Evolutionary conservation across 1,284 basidiomycete genomes (phyloP).

Genomic region (Sphagnurus paluster): DNA sequence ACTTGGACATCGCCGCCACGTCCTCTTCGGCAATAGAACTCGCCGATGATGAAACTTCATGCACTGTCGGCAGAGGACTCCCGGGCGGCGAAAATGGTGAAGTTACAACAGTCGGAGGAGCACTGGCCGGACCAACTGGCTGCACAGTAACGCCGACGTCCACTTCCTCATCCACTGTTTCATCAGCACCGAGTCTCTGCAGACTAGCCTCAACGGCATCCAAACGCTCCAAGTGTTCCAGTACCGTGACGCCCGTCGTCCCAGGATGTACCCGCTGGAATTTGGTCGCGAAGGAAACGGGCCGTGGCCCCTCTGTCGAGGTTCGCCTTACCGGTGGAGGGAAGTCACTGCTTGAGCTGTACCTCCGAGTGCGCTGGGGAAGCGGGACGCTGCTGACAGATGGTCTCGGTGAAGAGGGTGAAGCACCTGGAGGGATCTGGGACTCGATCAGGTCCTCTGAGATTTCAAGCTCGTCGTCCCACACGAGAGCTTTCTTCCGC

Average conservation of each 20-base stretch:
- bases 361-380: conserved; percentile 58
- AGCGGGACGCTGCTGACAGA: conserved; percentile 65
- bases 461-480: conserved; percentile 84
- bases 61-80: conserved; percentile 56
- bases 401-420: conserved; percentile 50
- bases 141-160: conserved; percentile 60
- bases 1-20: conserved; percentile 71
- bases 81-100: conserved; percentile 50
- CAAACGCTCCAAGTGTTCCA: conserved; percentile 79
- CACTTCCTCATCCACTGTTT: conserved; percentile 39
- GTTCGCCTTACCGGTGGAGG: conserved; percentile 68
- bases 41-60: conserved; percentile 48
- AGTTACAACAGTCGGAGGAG: conserved; percentile 30
- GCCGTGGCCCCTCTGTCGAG: conserved; percentile 65
- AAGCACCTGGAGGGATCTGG: conserved; percentile 36
- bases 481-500: conserved; percentile 74
- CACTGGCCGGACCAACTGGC: conserved; percentile 21
- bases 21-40: conserved; percentile 70
- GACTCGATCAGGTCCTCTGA: conserved; percentile 49
- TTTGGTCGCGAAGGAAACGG: conserved; percentile 77
- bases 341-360: conserved; percentile 62
- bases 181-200: conserved; percentile 65
- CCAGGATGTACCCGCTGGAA: conserved; percentile 78
- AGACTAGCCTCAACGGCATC: conserved; percentile 80
- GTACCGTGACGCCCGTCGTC: conserved; percentile 77